phyloP scores from a whole-genome alignment of 2,329 filamentous ascomycete species.

The Colletotrichum coccodes region DNA sequence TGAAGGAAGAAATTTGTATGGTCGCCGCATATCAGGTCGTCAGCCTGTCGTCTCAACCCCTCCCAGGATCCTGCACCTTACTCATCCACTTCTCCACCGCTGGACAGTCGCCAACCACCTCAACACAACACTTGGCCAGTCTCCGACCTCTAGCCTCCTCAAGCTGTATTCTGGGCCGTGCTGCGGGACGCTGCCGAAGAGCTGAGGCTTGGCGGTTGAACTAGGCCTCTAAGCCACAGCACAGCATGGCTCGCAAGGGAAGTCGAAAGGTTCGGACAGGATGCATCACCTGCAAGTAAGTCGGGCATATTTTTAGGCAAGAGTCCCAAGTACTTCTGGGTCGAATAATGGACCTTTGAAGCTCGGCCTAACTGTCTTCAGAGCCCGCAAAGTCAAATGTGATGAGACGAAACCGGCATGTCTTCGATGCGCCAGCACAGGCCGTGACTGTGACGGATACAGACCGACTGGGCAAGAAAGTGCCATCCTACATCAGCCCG shows the following conservation, averaged over 20 bases:
- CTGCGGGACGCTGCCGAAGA: neutral
- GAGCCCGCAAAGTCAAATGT: constrained; percentile 66
- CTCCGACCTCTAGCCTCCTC: too few species aligned
- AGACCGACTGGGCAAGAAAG: neutral
- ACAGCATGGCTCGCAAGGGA: neutral
- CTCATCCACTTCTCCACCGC: neutral
- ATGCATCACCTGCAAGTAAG: constrained; percentile 2
- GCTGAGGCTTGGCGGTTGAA: neutral
- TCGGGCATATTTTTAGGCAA: too few species aligned
- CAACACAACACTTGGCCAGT: too few species aligned
- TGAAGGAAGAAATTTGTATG: neutral
- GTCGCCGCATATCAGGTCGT: neutral
- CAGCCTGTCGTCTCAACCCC: neutral
- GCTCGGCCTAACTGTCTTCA: constrained; percentile 35
- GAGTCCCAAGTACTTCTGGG: neutral
- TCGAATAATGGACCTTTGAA: neutral
- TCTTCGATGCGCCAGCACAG: constrained; percentile 61
- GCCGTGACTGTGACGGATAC: constrained; percentile 47
- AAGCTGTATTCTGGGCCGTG: neutral
- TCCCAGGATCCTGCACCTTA: neutral
- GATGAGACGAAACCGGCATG: constrained; percentile 64
- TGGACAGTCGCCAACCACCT: neutral
- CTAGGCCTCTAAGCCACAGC: neutral
- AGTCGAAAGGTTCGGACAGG: neutral
- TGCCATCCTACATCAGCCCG: neutral